Evolutionary conservation across 2,329 filamentous ascomycete genomes (phyloP).

Genomic region (Plenodomus biglobosus): DNA sequence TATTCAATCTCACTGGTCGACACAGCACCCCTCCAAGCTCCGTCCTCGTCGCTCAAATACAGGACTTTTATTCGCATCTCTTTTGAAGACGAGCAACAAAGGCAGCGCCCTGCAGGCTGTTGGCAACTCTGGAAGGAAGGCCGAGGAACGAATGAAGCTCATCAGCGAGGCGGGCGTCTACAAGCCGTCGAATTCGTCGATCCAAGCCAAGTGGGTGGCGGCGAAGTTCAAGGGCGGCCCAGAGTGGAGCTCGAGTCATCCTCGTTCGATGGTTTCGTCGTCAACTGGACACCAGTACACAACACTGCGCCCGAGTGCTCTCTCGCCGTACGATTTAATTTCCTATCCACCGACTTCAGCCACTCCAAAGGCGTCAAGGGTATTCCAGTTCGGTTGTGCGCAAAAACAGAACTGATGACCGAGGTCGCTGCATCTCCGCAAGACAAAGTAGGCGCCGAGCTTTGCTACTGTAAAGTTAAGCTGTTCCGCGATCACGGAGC

Average conservation of each 20-base stretch:
- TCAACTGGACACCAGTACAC: conserved; percentile 76
- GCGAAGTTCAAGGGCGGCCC: conserved; percentile 52
- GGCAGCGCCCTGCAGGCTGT: conserved; percentile 76
- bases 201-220: conserved; percentile 57
- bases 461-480: conserved; percentile 96
- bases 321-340: conserved; percentile 94
- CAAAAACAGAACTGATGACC: conserved; percentile 76
- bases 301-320: conserved; percentile 74
- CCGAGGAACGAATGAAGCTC: conserved; percentile 90
- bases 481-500: conserved; percentile 95
- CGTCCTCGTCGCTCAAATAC: conserved; percentile 68
- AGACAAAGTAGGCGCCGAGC: conserved; percentile 60
- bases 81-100: conserved; percentile 93
- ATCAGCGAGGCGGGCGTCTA: conserved; percentile 87
- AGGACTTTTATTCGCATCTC: conserved; percentile 93
- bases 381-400: conserved; percentile 88
- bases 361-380: conserved; percentile 99
- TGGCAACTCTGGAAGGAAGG: conserved; percentile 98
- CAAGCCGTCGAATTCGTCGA: conserved; percentile 95
- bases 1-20: conserved; percentile 87
- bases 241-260: conserved; percentile 58
- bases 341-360: conserved; percentile 96
- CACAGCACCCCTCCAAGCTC: conserved; percentile 61
- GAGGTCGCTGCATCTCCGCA: conserved; percentile 51
- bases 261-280: conserved; percentile 92